Evolutionary conservation across 257 asterid species (phyloP).

Genomic region (Ajuga chamaepitys): DNA sequence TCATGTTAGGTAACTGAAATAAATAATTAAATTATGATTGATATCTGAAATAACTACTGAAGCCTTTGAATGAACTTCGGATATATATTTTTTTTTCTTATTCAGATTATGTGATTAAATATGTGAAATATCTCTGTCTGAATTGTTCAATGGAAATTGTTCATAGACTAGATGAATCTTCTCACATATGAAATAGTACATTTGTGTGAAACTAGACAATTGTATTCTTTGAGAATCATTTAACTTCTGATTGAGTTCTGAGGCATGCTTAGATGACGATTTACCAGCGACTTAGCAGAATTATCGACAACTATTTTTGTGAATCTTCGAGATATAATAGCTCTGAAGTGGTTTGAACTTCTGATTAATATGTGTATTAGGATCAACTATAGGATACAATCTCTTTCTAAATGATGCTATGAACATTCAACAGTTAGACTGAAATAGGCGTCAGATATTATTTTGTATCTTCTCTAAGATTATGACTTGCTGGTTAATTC

Average conservation of each 20-base stretch:
- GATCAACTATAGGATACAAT: not conserved
- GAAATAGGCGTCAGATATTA: not conserved
- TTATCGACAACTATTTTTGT: too few species aligned
- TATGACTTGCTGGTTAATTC: not conserved
- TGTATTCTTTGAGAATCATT: too few species aligned
- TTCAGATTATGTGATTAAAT: not conserved
- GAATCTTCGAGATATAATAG: not conserved
- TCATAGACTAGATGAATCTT: too few species aligned
- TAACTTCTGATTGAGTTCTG: too few species aligned
- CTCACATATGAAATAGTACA: too few species aligned
- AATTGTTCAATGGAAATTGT: too few species aligned
- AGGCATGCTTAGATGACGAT: not conserved
- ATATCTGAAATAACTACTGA: too few species aligned
- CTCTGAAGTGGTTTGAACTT: not conserved
- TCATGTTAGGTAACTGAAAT: constrained; percentile 38
- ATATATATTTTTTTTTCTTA: too few species aligned
- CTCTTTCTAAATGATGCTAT: too few species aligned
- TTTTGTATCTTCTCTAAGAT: not conserved
- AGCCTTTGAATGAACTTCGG: not conserved
- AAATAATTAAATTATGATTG: not conserved
- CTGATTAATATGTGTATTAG: constrained; percentile 3
- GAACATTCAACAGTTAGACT: not conserved
- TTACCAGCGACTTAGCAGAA: not conserved
- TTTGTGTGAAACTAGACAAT: too few species aligned
- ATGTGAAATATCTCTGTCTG: too few species aligned